phyloP scores from a whole-genome alignment of 208 protist genomes.

The Leishmania gerbilli region DNA sequence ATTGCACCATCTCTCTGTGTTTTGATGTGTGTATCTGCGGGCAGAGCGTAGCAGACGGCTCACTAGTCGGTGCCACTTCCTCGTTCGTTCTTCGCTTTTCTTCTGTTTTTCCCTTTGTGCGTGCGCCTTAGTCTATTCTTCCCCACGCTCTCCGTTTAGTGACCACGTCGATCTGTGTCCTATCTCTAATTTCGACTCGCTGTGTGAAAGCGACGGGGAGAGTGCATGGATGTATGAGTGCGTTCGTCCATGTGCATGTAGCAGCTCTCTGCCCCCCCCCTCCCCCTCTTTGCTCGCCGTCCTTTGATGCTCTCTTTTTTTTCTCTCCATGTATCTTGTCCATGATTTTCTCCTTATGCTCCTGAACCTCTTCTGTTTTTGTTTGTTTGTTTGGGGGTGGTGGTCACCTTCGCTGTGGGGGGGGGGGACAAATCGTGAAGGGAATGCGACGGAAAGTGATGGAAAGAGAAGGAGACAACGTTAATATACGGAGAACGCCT shows the following conservation, averaged over 20 bases:
- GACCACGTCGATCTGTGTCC: background rate
- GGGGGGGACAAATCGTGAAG: background rate
- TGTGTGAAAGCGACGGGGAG: background rate
- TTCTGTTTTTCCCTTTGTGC: background rate
- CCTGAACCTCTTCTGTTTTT: background rate
- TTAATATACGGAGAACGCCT: background rate
- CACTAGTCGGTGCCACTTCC: background rate
- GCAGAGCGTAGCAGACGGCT: background rate
- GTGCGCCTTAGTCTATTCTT: background rate
- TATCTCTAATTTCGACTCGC: background rate
- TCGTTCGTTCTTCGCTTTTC: background rate
- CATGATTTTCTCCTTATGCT: background rate
- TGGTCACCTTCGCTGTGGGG: background rate
- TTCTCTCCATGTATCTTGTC: background rate
- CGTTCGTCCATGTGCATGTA: background rate
- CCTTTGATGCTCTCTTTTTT: background rate
- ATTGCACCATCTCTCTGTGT: background rate
- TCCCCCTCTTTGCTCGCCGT: background rate
- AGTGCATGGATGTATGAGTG: background rate
- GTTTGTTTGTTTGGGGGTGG: background rate
- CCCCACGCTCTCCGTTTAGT: background rate
- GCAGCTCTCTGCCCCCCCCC: background rate
- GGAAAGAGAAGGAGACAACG: background rate
- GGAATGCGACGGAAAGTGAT: background rate
- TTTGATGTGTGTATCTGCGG: background rate